Percentiles rank a stretch among this genome's conserved stretches.
Conservation (phyloP, 2,329 filamentous ascomycete genomes). For the Metarhizium robertsii region DNA sequence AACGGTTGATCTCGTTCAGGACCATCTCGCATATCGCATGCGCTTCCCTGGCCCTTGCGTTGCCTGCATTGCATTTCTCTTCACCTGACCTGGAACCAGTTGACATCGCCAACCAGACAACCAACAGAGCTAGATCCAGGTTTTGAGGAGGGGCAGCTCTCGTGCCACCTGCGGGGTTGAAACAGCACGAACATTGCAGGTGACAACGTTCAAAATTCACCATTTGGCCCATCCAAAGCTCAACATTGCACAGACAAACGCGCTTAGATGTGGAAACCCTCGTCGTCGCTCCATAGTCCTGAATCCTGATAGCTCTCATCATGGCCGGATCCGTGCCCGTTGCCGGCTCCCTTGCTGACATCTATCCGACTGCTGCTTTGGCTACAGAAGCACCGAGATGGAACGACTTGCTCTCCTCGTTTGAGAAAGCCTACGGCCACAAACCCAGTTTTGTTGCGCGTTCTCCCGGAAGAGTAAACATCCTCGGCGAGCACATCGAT, state of each 20-base stretch:
- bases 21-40: background rate
- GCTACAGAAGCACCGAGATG: slow-evolving; percentile 63
- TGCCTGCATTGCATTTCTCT: background rate
- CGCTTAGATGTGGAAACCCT: background rate
- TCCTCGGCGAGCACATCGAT: slow-evolving; percentile 98
- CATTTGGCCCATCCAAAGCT: background rate
- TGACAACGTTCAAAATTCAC: background rate
- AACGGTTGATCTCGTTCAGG: background rate
- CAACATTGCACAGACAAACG: too few species aligned
- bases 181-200: background rate
- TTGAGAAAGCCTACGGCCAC: slow-evolving; percentile 60
- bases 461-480: slow-evolving; percentile 91
- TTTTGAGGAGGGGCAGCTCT: slow-evolving; percentile 1
- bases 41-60: background rate
- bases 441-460: slow-evolving; percentile 74
- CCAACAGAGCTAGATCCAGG: background rate
- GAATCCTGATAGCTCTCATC: background rate
- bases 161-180: slow-evolving; percentile 1
- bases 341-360: slow-evolving; percentile 64
- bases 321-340: slow-evolving; percentile 60
- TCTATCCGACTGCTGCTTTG: slow-evolving; percentile 71
- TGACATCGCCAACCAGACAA: background rate
- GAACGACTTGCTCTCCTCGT: slow-evolving; percentile 61
- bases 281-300: background rate
- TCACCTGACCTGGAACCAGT: background rate